A percentile compares a stretch with the other conserved stretches of the same genome.
Conservation (phyloP, 768 basidiomycete genomes). For the Pisolithus marmoratus region DNA sequence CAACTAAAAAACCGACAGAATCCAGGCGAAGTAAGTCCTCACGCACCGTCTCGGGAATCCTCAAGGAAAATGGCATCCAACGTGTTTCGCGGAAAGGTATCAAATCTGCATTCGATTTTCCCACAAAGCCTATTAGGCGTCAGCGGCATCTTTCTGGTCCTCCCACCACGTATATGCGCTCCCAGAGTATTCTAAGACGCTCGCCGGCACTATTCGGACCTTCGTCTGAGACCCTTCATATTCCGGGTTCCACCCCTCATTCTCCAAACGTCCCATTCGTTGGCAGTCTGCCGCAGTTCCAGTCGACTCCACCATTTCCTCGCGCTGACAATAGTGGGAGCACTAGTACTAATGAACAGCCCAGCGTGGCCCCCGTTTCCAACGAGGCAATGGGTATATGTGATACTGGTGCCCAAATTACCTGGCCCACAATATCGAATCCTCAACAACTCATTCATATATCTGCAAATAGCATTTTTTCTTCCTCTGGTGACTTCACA, state of each 20-base stretch:
- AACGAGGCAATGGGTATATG: neutral
- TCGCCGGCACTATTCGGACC: conserved; percentile 2
- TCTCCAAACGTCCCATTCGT: conserved; percentile 13
- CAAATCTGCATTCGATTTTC: conserved; percentile 13
- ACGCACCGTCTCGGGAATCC: conserved; percentile 34
- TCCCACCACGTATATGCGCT: conserved; percentile 23
- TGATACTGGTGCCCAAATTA: conserved; percentile 17
- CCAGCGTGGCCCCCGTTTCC: neutral
- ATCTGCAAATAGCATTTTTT: conserved; percentile 24
- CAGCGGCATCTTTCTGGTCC: conserved; percentile 18
- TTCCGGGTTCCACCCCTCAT: neutral
- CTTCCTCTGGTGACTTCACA: conserved; percentile 25
- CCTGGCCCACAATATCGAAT: conserved; percentile 4
- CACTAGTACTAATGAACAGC: neutral
- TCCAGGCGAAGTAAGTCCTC: conserved; percentile 8
- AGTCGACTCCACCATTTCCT: conserved; percentile 20
- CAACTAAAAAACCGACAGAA: conserved; percentile 17
- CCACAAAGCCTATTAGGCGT: conserved; percentile 11
- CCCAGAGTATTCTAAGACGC: conserved; percentile 9
- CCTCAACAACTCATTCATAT: conserved; percentile 14
- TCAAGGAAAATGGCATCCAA: conserved; percentile 13
- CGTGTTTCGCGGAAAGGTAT: conserved; percentile 14
- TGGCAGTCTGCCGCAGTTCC: conserved; percentile 15
- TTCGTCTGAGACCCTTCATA: conserved; percentile 8
- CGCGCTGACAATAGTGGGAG: conserved; percentile 1